Percentiles rank a stretch among this genome's conserved stretches.
Evolutionary conservation across 1,284 basidiomycete species (phyloP).

Genomic region (Leccinum huronense): DNA sequence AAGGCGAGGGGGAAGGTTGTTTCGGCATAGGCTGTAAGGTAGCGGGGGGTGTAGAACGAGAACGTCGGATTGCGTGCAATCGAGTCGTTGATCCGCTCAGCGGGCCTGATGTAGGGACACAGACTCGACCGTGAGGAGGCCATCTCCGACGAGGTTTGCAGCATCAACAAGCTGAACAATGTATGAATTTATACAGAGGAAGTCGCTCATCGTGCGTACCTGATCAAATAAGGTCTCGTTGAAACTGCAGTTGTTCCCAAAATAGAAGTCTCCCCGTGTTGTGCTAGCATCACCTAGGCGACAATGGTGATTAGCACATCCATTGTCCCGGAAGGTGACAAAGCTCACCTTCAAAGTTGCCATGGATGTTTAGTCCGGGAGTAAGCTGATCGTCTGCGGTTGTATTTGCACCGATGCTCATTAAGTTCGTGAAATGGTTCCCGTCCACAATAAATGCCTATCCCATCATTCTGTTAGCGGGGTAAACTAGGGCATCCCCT

Average conservation of each 20-base stretch:
- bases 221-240: constrained; percentile 32
- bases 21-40: constrained; percentile 23
- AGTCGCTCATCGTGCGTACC: constrained; percentile 6
- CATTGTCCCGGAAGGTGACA: not conserved
- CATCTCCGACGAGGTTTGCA: constrained; percentile 20
- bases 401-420: constrained; percentile 29
- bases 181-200: not conserved
- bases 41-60: constrained; percentile 24
- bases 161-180: constrained; percentile 19
- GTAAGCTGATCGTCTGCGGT: constrained; percentile 17
- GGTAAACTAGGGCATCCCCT: not conserved
- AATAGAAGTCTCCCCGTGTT: constrained; percentile 31
- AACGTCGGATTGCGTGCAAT: constrained; percentile 32
- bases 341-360: constrained; percentile 20
- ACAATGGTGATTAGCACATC: not conserved
- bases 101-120: constrained; percentile 19
- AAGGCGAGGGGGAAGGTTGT: constrained; percentile 30
- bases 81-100: constrained; percentile 27
- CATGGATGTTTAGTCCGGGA: constrained; percentile 2
- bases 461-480: constrained; percentile 1
- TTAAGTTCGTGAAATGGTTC: constrained; percentile 32
- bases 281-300: constrained; percentile 28
- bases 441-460: constrained; percentile 29
- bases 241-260: constrained; percentile 29
- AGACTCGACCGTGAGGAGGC: constrained; percentile 25